Evolutionary conservation across 2,329 filamentous ascomycete species (phyloP), one percentile per base, ranked within the genome.

Genomic region (Chaetomiaceae sp.): DNA sequence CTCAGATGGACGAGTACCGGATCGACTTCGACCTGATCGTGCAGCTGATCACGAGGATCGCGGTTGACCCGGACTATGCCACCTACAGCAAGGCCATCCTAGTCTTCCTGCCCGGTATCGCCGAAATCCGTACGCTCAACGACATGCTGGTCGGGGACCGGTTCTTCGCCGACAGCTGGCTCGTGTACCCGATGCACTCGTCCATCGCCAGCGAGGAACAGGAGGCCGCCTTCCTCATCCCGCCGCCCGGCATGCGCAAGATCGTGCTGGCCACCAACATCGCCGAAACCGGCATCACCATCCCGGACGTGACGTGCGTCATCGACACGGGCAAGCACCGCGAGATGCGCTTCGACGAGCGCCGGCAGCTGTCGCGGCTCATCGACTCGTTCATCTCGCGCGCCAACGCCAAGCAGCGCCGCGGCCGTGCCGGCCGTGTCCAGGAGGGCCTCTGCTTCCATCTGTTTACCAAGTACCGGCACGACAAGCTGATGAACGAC

Each of bases 221-320:
- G 68, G 92, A 99, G 70, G 85, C 88, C 31, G 94, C 94, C 0
- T 99, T 99, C 67, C 75, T 89, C 6, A 73, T 96, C 0, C 94
- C 94, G 6, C 90, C 91, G 1, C 79, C 78, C 3, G 92, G 92
- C 0, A 78, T 84, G 53, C 82, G 91, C 58, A 99, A 99, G 72
- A 94, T 99, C 59, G 92, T 99, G 2, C 80, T 99, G 51, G 91
- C 94, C 1, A 99, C 94, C 14, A 99, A 99, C 66, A 99, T 99
- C 68, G 94, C 94, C 4, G 94, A 99, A 69, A 99, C 94, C 0
- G 94, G 94, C 74, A 96, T 99, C 66, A 99, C 94, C 0, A 99
- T 99, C 60, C 94, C 94, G 1, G 94, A 99, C 67, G 89, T 99
- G 27, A 97, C 94, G 0, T 96, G 91, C 63, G 94, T 99, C 42